phyloP scores from a whole-genome alignment of 129 eudicot species.

The Chrysanthemum lavandulifolium region DNA sequence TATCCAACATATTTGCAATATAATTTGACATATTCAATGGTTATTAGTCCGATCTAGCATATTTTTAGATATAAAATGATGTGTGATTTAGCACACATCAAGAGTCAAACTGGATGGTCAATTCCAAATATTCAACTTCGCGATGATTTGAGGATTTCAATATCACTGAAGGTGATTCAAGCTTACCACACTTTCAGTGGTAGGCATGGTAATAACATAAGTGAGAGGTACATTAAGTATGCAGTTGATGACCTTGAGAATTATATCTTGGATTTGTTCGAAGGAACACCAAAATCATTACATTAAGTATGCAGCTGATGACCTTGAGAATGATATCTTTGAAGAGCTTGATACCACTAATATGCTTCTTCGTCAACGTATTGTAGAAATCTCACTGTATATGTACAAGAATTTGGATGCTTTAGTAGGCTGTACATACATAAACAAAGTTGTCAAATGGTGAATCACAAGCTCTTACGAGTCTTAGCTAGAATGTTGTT shows the following conservation, averaged over 20 bases:
- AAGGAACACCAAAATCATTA: slow-evolving; percentile 78
- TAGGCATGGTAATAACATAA: slow-evolving; percentile 48
- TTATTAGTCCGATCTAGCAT: too few relatives aligned
- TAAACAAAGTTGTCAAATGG: slow-evolving; percentile 11
- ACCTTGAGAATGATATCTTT: too few relatives aligned
- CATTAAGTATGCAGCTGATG: slow-evolving; percentile 19
- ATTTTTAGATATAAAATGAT: too few relatives aligned
- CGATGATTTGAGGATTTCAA: slow-evolving; percentile 81
- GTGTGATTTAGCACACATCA: slow-evolving; percentile 7
- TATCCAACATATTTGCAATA: too few relatives aligned
- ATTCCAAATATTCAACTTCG: slow-evolving; percentile 68
- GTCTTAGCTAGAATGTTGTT: not conserved
- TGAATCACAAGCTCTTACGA: not conserved
- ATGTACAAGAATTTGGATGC: slow-evolving; percentile 17
- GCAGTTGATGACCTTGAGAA: slow-evolving; percentile 85
- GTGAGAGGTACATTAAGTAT: slow-evolving; percentile 79
- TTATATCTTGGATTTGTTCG: slow-evolving; percentile 71
- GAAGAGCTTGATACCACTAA: too few relatives aligned
- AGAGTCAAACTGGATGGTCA: slow-evolving; percentile 73
- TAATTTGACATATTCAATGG: too few relatives aligned
- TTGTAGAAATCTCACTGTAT: too few relatives aligned
- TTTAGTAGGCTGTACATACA: slow-evolving; percentile 15
- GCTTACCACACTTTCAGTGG: slow-evolving; percentile 85
- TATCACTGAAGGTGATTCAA: slow-evolving; percentile 79
- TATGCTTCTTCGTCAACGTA: too few relatives aligned